A percentile compares a stretch with the other conserved stretches of the same genome.
Evolutionary conservation across 176 grass and related monocot genomes (phyloP).

Genomic region (Avena atlantica): DNA sequence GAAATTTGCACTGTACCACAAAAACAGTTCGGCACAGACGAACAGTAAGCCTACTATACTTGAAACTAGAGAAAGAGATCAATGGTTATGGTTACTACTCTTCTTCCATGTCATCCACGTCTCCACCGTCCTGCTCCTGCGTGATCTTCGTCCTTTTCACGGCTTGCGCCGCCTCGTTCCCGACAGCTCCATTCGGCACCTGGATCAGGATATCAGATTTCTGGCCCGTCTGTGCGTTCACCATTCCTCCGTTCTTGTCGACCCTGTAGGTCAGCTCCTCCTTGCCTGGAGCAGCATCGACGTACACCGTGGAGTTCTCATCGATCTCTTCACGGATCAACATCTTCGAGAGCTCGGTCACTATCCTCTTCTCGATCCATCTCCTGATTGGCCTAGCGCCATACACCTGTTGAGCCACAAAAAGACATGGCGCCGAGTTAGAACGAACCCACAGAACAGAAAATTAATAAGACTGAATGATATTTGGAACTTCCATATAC

Average conservation of each 20-base stretch:
- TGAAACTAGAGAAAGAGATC: neutral
- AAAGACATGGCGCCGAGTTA: neutral
- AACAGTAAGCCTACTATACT: neutral
- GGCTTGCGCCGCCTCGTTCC: slow-evolving; percentile 32
- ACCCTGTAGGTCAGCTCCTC: slow-evolving; percentile 69
- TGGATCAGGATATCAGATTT: slow-evolving; percentile 82
- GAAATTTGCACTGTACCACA: neutral
- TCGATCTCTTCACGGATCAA: slow-evolving; percentile 87
- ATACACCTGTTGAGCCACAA: slow-evolving; percentile 44
- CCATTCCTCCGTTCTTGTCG: slow-evolving; percentile 66
- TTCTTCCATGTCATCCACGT: slow-evolving; percentile 69
- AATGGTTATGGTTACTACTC: neutral
- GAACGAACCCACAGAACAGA: neutral
- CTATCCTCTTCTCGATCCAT: slow-evolving; percentile 89
- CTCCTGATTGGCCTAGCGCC: slow-evolving; percentile 82
- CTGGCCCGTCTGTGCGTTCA: slow-evolving; percentile 66
- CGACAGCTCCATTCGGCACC: slow-evolving; percentile 55
- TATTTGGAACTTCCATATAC: slow-evolving; percentile 28
- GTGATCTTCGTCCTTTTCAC: slow-evolving; percentile 72
- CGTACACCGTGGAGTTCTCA: slow-evolving; percentile 77
- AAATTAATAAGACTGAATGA: neutral
- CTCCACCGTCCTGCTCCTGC: slow-evolving; percentile 38
- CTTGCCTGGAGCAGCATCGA: slow-evolving; percentile 58
- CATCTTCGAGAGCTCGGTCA: slow-evolving; percentile 88
- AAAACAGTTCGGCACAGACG: neutral